phyloP scores from a whole-genome alignment of 352 stramenopile genomes.

The Globisporangium cederbergense region DNA sequence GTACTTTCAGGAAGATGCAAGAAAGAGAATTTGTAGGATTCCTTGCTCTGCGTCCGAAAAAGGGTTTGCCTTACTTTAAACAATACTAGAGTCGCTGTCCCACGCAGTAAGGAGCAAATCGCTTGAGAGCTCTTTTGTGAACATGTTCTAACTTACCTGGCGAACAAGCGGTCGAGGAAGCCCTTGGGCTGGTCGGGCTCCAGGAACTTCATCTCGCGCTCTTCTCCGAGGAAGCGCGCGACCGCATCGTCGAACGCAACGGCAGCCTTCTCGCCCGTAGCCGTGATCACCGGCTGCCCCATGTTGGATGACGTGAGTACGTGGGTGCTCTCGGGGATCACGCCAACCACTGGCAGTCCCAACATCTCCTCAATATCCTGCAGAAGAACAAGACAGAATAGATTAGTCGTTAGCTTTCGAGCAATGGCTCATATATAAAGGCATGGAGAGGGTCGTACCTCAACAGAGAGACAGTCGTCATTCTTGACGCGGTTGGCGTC shows the following conservation, averaged over 20 bases:
- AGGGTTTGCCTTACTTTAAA: no score
- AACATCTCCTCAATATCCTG: slow-evolving; percentile 93
- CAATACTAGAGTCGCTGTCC: background rate
- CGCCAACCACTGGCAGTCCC: slow-evolving; percentile 84
- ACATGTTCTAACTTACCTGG: slow-evolving; percentile 23
- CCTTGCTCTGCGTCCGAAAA: no score
- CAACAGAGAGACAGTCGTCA: slow-evolving; percentile 87
- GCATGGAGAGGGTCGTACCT: slow-evolving; percentile 29
- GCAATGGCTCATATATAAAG: background rate
- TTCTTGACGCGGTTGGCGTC: slow-evolving; percentile 86
- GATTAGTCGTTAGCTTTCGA: background rate
- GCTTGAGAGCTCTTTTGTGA: background rate
- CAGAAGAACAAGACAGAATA: background rate
- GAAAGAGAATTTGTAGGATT: no score
- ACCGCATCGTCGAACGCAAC: slow-evolving; percentile 88
- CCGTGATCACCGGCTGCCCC: slow-evolving; percentile 89
- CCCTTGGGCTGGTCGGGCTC: slow-evolving; percentile 79
- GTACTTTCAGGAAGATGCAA: no score
- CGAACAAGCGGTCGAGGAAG: slow-evolving; percentile 75
- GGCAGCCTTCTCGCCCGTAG: slow-evolving; percentile 63
- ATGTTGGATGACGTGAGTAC: slow-evolving; percentile 93
- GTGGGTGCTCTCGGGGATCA: slow-evolving; percentile 89
- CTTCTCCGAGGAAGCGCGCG: slow-evolving; percentile 86
- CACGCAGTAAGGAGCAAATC: background rate
- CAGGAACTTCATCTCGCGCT: slow-evolving; percentile 86